Evolutionary conservation across 257 asterid species (phyloP).

Genomic region (Pogostemon cablin): DNA sequence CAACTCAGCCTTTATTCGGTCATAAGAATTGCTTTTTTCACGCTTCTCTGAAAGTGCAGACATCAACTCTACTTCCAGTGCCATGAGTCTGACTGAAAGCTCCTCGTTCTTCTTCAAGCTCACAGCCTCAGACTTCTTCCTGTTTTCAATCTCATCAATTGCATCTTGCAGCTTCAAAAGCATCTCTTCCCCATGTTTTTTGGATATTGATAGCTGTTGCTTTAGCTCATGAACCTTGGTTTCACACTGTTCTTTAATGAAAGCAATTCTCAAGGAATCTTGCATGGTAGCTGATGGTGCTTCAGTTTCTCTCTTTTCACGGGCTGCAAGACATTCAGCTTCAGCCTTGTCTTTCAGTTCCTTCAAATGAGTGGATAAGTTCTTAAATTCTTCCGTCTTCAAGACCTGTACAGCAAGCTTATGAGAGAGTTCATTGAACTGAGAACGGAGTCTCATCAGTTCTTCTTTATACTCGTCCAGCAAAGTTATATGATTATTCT

Average conservation of each 20-base stretch:
- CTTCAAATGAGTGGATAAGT: conserved; percentile 73
- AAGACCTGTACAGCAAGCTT: conserved; percentile 71
- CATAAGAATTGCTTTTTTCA: conserved; percentile 68
- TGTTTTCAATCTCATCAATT: conserved; percentile 77
- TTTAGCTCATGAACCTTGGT: conserved; percentile 78
- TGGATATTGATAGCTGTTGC: conserved; percentile 77
- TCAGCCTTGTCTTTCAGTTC: conserved; percentile 89
- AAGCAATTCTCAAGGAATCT: conserved; percentile 87
- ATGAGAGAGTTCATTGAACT: conserved; percentile 54
- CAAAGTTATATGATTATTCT: conserved; percentile 33
- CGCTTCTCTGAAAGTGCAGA: conserved; percentile 70
- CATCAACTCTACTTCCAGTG: conserved; percentile 67
- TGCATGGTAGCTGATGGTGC: conserved; percentile 56
- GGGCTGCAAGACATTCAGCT: conserved; percentile 57
- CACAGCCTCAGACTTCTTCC: conserved; percentile 87
- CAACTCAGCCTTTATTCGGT: conserved; percentile 74
- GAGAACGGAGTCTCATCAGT: conserved; percentile 45
- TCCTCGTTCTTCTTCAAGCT: conserved; percentile 74
- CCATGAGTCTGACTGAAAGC: conserved; percentile 62
- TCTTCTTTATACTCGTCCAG: conserved; percentile 54
- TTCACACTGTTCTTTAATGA: conserved; percentile 88
- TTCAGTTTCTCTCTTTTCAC: conserved; percentile 69
- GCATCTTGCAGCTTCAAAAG: conserved; percentile 89
- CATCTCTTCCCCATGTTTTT: conserved; percentile 94
- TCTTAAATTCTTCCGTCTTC: conserved; percentile 78